A percentile compares a stretch with the other conserved stretches of the same genome.
Conservation (phyloP, 257 asterid genomes). For the Salvia hispanica region DNA sequence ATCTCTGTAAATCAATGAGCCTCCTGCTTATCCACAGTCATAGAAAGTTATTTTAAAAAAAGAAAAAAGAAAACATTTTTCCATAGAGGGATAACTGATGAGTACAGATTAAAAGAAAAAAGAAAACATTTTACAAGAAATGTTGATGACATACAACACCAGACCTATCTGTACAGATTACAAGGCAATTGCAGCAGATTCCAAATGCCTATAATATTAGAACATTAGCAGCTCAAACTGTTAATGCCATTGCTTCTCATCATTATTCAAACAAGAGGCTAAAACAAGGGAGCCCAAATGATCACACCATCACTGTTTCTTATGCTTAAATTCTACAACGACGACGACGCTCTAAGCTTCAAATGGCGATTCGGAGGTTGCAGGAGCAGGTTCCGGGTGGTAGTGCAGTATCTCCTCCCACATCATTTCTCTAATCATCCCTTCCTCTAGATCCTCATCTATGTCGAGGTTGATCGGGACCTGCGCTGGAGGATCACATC, state of each 20-base stretch:
- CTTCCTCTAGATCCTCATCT: slow-evolving; percentile 59
- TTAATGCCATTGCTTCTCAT: slow-evolving; percentile 37
- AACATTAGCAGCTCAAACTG: slow-evolving; percentile 50
- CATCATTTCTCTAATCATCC: slow-evolving; percentile 57
- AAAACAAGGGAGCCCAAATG: neutral
- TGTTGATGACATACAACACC: slow-evolving; percentile 36
- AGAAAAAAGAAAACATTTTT: neutral
- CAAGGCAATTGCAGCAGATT: slow-evolving; percentile 26
- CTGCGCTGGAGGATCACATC: slow-evolving; percentile 52
- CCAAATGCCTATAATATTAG: slow-evolving; percentile 27
- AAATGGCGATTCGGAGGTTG: slow-evolving; percentile 21
- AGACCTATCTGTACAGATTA: slow-evolving; percentile 44
- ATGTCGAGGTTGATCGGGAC: slow-evolving; percentile 51
- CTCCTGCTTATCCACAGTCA: too few species aligned
- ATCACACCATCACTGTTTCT: neutral
- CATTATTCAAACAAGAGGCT: slow-evolving; percentile 30
- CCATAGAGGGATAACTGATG: neutral
- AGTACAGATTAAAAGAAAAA: neutral
- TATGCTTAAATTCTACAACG: slow-evolving; percentile 15
- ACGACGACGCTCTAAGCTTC: neutral
- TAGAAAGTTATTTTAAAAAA: too few species aligned
- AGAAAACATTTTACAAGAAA: slow-evolving; percentile 16
- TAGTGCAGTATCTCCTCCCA: slow-evolving; percentile 59
- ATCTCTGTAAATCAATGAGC: too few species aligned
- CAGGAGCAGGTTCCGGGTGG: slow-evolving; percentile 51